Base-by-base conservation (phyloP, 1,139 yeast genomes). In the Suhomyces wounanorum region DNA sequence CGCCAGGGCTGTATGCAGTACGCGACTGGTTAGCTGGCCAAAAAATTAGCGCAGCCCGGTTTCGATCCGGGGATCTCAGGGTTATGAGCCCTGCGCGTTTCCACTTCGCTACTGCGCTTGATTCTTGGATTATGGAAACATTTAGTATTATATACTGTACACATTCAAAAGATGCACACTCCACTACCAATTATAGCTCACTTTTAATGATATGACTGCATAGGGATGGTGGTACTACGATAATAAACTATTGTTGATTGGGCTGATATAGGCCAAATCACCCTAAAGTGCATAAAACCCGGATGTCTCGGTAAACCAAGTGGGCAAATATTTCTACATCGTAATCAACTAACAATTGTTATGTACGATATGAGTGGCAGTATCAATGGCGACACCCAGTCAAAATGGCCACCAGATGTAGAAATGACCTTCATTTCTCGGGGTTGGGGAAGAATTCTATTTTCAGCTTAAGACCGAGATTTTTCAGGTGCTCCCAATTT, bases 81-180 rank as follows among this genome's bases (percentile, higher is more conserved):
- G 97, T 90, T 90, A 90, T 89, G 95, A 87, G 95, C 95, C 95
- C 96, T 87, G 96, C 96, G 95, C 96, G 96, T 96, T 89, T 87
- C 96, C 96, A 84, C 96, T 89, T 96, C 96, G 96, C 94, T 95
- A 88, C 90, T 83, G 84, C 88, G 89, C 89, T 75, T 49, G 33
- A 38, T 50, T 48, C 17, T 31, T 48, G 52, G 17, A 13, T 13
- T 23, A 17, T 3, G 3, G n/a, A 11, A 3, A 11, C 30, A 21
- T 26, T 14, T 3, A 26, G 26, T 8, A 2, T 33, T 10, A 2
- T 16, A 33, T 33, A 33, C 10, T 14, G 37, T 7, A 18, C 11
- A 17, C 18, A 28, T 28, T 10, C n/a, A n/a, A n/a, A n/a, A n/a
- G n/a, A n/a, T n/a, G n/a, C n/a, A n/a, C n/a, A n/a, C n/a, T n/a